phyloP scores from a whole-genome alignment of 257 asterid genomes.

The Lantana camara region DNA sequence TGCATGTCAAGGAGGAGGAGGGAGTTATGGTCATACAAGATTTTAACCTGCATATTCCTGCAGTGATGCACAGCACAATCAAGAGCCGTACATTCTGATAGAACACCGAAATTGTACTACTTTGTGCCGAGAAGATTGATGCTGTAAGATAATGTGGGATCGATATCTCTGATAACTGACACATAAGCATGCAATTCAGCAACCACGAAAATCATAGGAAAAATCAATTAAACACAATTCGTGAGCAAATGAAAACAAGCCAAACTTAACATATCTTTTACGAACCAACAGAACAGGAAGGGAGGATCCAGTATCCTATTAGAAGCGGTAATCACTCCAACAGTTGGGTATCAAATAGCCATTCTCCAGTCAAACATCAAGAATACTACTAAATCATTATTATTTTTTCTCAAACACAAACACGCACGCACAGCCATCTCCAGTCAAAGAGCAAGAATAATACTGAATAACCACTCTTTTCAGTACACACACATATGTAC shows the following conservation, averaged over 20 bases:
- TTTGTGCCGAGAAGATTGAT: slow-evolving; percentile 91
- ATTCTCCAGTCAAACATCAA: slow-evolving; percentile 14
- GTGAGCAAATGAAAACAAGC: slow-evolving; percentile 7
- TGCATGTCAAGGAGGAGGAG: slow-evolving; percentile 48
- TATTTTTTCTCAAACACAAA: slow-evolving; percentile 7
- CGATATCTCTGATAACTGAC: slow-evolving; percentile 84
- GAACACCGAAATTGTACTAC: slow-evolving; percentile 61
- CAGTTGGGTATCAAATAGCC: slow-evolving; percentile 9
- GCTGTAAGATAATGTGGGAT: slow-evolving; percentile 90
- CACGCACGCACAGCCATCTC: too few relatives aligned
- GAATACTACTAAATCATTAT: background rate
- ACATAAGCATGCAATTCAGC: slow-evolving; percentile 34
- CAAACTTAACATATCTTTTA: background rate
- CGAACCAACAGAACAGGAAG: background rate
- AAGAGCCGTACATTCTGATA: slow-evolving; percentile 71
- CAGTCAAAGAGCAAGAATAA: background rate
- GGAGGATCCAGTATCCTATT: background rate
- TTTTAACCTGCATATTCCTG: slow-evolving; percentile 94
- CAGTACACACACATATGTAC: too few relatives aligned
- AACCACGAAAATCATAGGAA: slow-evolving; percentile 11
- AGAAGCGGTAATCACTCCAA: background rate
- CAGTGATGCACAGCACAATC: slow-evolving; percentile 60
- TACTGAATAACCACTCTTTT: too few relatives aligned
- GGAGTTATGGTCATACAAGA: slow-evolving; percentile 64
- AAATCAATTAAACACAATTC: background rate